Base-by-base conservation (phyloP, 768 basidiomycete genomes). In the Podaxis sp. region DNA sequence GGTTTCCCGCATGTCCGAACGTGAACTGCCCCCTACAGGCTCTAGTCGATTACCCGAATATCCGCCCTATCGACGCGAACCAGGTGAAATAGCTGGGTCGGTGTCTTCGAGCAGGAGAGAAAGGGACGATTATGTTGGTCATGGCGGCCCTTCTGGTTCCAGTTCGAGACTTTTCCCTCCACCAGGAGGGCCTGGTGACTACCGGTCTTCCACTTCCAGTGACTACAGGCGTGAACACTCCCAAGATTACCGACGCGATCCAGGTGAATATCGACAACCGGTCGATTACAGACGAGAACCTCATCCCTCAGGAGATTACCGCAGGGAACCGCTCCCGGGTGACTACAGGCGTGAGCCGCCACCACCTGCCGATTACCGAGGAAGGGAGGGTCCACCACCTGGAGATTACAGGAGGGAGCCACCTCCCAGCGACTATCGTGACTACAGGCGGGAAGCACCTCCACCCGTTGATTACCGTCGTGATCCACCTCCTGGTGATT, bases 61-160 rank as follows among this genome's bases (percentile, higher is more conserved):
- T 47, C 59, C 57, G 21, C 57, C 52, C 42, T 53, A 60, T 36
- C 50, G 59, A 10, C 59, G 59, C 40, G 59, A 60, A n/a, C 59
- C 59, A 32, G 59, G 59, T 16, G 59, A 60, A 54, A 54, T 60
- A 16, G 9, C 51, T 52, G 59, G 38, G 21, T 18, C 42, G 23
- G 42, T 44, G 14, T 40, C 51, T 11, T 38, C 59, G n/a, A 60
- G 40, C 25, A 52, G 59, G 16, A 27, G 59, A 52, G 59, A 60
- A 14, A 60, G 59, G 38, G 59, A 60, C 6, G 59, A 60, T 16
- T 60, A 60, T 7, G 23, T 53, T 18, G 51, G 40, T 35, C 42
- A 51, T 35, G 11, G 59, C 23, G 51, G 51, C 14, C 28, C 59
- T 36, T 27, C 42, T 16, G 50, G 40, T 21, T n/a, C 35, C 11